phyloP scores from a whole-genome alignment of 495 filamentous ascomycete genomes.

The Penicillium antarcticum region DNA sequence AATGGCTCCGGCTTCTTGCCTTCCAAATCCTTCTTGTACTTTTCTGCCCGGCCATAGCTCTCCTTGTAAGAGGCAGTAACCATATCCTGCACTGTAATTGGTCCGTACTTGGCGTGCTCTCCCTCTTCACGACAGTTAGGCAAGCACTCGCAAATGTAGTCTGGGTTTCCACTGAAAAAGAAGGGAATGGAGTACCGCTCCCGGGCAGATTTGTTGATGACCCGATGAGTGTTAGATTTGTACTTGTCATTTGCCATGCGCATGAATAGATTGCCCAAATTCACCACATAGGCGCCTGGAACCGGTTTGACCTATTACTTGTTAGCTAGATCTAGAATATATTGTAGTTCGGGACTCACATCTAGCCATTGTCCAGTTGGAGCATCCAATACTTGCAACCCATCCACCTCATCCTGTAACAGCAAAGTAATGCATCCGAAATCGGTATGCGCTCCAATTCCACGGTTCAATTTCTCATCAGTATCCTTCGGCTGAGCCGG shows the following conservation, averaged over 20 bases:
- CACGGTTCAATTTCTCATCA: slow-evolving; percentile 35
- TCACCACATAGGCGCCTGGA: slow-evolving; percentile 51
- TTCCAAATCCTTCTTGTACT: slow-evolving; percentile 29
- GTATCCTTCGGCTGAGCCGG: slow-evolving; percentile 42
- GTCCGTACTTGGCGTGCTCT: slow-evolving; percentile 44
- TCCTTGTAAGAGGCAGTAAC: slow-evolving; percentile 30
- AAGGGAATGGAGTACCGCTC: slow-evolving; percentile 61
- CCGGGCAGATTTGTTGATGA: slow-evolving; percentile 42
- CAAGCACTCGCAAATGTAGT: slow-evolving; percentile 52
- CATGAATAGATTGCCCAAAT: slow-evolving; percentile 57
- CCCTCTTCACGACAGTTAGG: slow-evolving; percentile 40
- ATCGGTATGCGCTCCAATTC: slow-evolving; percentile 47
- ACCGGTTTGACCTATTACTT: slow-evolving; percentile 43
- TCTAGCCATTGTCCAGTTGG: slow-evolving; percentile 37
- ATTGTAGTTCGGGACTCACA: slow-evolving; percentile 27
- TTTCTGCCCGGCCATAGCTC: slow-evolving; percentile 34
- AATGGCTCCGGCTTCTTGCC: slow-evolving; percentile 6
- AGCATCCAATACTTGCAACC: slow-evolving; percentile 51
- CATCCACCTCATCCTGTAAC: slow-evolving; percentile 47
- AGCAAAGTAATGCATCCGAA: slow-evolving; percentile 44
- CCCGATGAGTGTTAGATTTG: slow-evolving; percentile 53
- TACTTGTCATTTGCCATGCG: slow-evolving; percentile 58
- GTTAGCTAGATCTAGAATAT: slow-evolving; percentile 21
- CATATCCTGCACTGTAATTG: slow-evolving; percentile 42
- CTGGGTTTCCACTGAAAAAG: slow-evolving; percentile 55